Conservation (phyloP, 2,329 filamentous ascomycete genomes). For the Shiraia bambusicola region DNA sequence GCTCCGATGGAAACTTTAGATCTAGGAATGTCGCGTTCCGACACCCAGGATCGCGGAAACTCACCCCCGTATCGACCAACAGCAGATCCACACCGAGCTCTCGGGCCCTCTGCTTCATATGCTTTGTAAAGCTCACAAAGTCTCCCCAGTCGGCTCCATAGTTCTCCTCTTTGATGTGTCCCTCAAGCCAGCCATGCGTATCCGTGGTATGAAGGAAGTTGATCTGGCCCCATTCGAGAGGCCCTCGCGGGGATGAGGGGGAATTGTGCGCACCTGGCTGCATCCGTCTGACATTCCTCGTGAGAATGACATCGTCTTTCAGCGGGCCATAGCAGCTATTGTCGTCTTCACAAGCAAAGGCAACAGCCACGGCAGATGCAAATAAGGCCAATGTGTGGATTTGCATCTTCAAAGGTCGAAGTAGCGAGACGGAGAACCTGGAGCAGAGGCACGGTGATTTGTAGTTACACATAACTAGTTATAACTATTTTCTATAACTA, state of each 20-base stretch:
- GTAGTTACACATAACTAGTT: slow-evolving; percentile 3
- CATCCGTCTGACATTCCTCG: slow-evolving; percentile 47
- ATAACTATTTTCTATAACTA: not conserved
- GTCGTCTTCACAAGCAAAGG: slow-evolving; percentile 33
- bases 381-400: slow-evolving; percentile 8
- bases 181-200: slow-evolving; percentile 63
- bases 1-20: not conserved
- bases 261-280: slow-evolving; percentile 49
- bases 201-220: slow-evolving; percentile 69
- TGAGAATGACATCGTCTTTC: slow-evolving; percentile 44
- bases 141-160: slow-evolving; percentile 69
- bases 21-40: slow-evolving; percentile 1
- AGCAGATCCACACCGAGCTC: slow-evolving; percentile 61
- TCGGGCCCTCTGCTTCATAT: slow-evolving; percentile 61
- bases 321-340: slow-evolving; percentile 45
- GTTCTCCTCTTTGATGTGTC: slow-evolving; percentile 62
- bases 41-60: slow-evolving; percentile 7
- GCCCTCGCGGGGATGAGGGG: slow-evolving; percentile 38
- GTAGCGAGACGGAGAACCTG: not conserved
- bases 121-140: slow-evolving; percentile 61
- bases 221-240: slow-evolving; percentile 63
- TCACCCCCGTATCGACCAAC: slow-evolving; percentile 59
- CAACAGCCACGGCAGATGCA: slow-evolving; percentile 9
- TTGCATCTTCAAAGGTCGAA: slow-evolving; percentile 12
- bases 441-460: slow-evolving; percentile 3